Conservation (phyloP, 352 stramenopile genomes). For the Pythium biforme region DNA sequence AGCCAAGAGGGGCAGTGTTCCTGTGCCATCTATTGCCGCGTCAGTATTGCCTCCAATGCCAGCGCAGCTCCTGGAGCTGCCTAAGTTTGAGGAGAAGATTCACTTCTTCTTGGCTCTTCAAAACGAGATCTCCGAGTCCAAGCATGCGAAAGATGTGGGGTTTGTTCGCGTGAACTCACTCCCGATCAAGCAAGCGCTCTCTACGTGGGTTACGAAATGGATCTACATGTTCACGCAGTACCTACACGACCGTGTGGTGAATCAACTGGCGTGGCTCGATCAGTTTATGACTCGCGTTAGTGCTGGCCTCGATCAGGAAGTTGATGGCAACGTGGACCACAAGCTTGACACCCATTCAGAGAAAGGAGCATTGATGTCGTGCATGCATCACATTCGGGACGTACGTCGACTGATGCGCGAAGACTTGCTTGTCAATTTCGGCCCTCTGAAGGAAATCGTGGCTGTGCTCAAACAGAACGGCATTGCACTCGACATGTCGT, state of each 20-base stretch:
- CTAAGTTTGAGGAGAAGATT: conserved; percentile 90
- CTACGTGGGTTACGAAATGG: conserved; percentile 95
- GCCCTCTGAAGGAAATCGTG: conserved; percentile 77
- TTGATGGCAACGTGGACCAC: conserved; percentile 38
- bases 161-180: conserved; percentile 92
- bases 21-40: neutral
- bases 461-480: conserved; percentile 80
- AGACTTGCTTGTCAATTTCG: conserved; percentile 76
- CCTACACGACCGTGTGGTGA: conserved; percentile 87
- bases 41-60: conserved; percentile 49
- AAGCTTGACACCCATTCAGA: conserved; percentile 44
- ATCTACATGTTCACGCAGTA: conserved; percentile 94
- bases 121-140: conserved; percentile 89
- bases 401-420: conserved; percentile 81
- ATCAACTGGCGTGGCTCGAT: conserved; percentile 82
- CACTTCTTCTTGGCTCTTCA: conserved; percentile 85
- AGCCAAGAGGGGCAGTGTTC: conserved; percentile 9
- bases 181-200: conserved; percentile 93
- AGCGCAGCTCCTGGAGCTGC: conserved; percentile 71
- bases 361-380: conserved; percentile 69
- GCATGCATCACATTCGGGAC: conserved; percentile 89
- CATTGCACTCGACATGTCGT: conserved; percentile 88
- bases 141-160: conserved; percentile 83
- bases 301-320: conserved; percentile 60
- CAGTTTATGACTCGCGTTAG: conserved; percentile 84